phyloP scores from a whole-genome alignment of 306 rosid species.

The Leucaena leucocephala region DNA sequence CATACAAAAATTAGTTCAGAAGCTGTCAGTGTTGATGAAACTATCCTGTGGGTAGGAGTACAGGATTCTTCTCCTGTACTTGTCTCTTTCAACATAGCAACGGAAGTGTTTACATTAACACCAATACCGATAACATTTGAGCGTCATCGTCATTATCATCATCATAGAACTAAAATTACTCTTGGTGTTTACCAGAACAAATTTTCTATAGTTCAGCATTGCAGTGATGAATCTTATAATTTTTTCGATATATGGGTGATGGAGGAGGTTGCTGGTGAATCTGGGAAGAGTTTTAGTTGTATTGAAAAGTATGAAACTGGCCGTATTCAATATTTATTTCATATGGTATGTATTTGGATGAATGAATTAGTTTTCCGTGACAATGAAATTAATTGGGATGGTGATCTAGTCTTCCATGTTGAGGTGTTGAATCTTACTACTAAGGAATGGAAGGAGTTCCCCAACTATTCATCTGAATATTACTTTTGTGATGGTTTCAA shows the following conservation, averaged over 20 bases:
- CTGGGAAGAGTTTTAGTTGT: background rate
- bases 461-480: background rate
- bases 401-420: too few relatives aligned
- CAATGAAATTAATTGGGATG: too few relatives aligned
- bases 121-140: background rate
- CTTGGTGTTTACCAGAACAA: background rate
- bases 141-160: too few relatives aligned
- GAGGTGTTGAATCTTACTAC: background rate
- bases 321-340: rapidly evolving
- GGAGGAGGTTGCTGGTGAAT: background rate
- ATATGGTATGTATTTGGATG: background rate
- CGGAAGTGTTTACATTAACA: background rate
- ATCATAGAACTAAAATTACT: background rate
- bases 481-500: background rate
- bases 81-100: background rate
- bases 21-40: background rate
- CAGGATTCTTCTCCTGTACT: background rate
- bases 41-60: background rate
- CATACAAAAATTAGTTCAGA: background rate
- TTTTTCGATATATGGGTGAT: background rate
- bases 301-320: background rate
- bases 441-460: background rate
- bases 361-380: background rate
- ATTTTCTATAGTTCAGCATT: background rate
- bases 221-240: background rate